Evolutionary conservation across 805 yeast genomes (phyloP), one percentile per base, ranked within the genome.

Genomic region (Hanseniaspora hatyaiensis): DNA sequence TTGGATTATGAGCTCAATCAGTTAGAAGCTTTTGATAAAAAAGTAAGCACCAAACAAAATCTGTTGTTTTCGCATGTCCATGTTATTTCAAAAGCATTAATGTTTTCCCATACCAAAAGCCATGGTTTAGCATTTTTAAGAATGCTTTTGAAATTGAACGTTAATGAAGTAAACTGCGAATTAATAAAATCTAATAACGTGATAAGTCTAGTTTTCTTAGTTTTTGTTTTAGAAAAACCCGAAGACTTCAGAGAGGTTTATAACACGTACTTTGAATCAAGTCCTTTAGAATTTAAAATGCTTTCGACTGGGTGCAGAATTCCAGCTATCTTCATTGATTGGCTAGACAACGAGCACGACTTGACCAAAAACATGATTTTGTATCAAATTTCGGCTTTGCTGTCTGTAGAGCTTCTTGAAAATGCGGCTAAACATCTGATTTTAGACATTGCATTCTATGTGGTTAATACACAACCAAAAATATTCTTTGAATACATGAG

Each of bases 51-150:
- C 0, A 59, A 58, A 28, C 64, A 64, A 2, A 78, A 74, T 55
- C 70, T 80, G 53, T 77, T 79, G 49, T 67, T 69, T 24, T 66
- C 75, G 16, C 57, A 80, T 30, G 59, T 75, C 26, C 65, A 67
- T 37, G 56, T 72, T 18, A 61, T 75, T 16, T 65, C 74, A 3
- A 77, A 73, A 55, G 89, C 88, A 0, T 59, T 80, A 34, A 71
- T 73, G 31, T 61, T 75, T 8, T 76, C 85, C 6, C 77, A 73
- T 49, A 67, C 79, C 18, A 73, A 71, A 50, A 70, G 68, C 8
- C 63, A 69, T 2, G 72, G 83, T 0, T 56, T 74, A 29, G 64
- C 62, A 1, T 65, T 74, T 20, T 55, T 80, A 54, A 66, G 65
- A 30, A 36, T 34, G 26, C 12, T 34, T 12, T 18, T 40, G 12